These are phyloP conservation scores for Penicillium parvum DNA, from an alignment of 495 filamentous ascomycete genomes.

Conservation along the genomic window DNA sequence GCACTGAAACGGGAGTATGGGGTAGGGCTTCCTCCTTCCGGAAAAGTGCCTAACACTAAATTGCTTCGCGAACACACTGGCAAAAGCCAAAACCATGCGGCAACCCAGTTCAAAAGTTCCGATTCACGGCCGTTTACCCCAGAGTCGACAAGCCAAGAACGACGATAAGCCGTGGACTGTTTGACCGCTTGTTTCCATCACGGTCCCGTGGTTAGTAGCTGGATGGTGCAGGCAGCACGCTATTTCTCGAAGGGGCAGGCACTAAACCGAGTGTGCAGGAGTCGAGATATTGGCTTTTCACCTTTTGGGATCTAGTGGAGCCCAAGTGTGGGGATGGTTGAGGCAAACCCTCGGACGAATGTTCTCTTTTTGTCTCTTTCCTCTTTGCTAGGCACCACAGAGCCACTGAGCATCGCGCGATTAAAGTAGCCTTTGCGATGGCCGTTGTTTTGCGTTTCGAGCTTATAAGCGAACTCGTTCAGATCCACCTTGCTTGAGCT, in stretches of 20 bases:
- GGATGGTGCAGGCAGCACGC: slow-evolving; percentile 3
- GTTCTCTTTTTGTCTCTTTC: slow-evolving; percentile 1
- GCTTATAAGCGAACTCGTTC: slow-evolving; percentile 1
- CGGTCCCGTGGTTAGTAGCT: slow-evolving; percentile 2
- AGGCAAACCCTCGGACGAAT: slow-evolving; percentile 17
- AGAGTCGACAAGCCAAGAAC: too few relatives aligned
- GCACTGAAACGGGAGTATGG: neutral
- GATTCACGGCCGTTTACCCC: too few relatives aligned
- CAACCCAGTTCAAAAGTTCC: too few relatives aligned
- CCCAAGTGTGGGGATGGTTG: slow-evolving; percentile 2
- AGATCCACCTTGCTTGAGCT: neutral
- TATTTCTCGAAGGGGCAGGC: slow-evolving; percentile 12
- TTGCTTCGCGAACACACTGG: too few relatives aligned
- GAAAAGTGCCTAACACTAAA: too few relatives aligned
- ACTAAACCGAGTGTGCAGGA: slow-evolving; percentile 11
- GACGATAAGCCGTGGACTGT: neutral
- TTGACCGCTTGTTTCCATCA: slow-evolving; percentile 19
- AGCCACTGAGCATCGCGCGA: slow-evolving; percentile 13
- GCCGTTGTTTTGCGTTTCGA: slow-evolving; percentile 7
- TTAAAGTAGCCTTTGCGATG: slow-evolving; percentile 5
- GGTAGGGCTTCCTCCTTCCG: neutral
- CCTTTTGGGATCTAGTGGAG: slow-evolving; percentile 11
- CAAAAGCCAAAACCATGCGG: too few relatives aligned
- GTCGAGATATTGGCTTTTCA: slow-evolving; percentile 1
- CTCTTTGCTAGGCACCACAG: slow-evolving; percentile 2